These are phyloP conservation scores for Solanum etuberosum DNA, from an alignment of 257 asterid genomes.

Conservation along the genomic window DNA sequence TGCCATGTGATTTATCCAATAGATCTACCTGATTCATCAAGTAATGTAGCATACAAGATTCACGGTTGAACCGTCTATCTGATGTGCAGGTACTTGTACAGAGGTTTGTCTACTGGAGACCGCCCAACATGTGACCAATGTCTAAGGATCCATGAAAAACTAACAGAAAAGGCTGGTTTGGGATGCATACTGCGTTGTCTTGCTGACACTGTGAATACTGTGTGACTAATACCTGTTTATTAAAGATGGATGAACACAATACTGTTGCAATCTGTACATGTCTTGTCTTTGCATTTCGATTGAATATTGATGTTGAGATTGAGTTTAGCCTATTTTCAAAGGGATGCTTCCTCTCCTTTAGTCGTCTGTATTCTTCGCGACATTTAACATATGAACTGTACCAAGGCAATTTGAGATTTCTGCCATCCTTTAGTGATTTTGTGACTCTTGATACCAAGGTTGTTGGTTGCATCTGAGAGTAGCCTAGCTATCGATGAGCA, in stretches of 20 bases:
- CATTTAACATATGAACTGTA: background rate
- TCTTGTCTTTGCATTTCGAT: background rate
- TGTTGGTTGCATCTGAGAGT: background rate
- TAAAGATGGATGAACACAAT: background rate
- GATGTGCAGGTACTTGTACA: slow-evolving; percentile 67
- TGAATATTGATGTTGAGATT: background rate
- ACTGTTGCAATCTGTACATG: background rate
- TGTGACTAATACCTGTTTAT: slow-evolving; percentile 17
- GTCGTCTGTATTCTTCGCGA: background rate
- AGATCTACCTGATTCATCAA: background rate
- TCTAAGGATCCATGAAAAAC: slow-evolving; percentile 78
- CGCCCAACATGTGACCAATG: slow-evolving; percentile 98
- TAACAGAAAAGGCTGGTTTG: slow-evolving; percentile 88
- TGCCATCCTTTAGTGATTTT: background rate
- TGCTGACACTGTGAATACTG: slow-evolving; percentile 78
- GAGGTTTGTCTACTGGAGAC: slow-evolving; percentile 96
- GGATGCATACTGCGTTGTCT: slow-evolving; percentile 88
- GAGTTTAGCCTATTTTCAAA: background rate
- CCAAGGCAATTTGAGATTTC: background rate
- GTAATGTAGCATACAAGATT: background rate
- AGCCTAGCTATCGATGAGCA: background rate
- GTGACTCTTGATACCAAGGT: background rate
- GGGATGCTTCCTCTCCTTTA: background rate
- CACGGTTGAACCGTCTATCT: background rate
- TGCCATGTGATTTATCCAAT: background rate